Percentiles rank a stretch among this genome's conserved stretches.
These are phyloP conservation scores for Teratosphaeria gauchensis DNA, from an alignment of 2,329 filamentous ascomycete species.

Conservation along the genomic window DNA sequence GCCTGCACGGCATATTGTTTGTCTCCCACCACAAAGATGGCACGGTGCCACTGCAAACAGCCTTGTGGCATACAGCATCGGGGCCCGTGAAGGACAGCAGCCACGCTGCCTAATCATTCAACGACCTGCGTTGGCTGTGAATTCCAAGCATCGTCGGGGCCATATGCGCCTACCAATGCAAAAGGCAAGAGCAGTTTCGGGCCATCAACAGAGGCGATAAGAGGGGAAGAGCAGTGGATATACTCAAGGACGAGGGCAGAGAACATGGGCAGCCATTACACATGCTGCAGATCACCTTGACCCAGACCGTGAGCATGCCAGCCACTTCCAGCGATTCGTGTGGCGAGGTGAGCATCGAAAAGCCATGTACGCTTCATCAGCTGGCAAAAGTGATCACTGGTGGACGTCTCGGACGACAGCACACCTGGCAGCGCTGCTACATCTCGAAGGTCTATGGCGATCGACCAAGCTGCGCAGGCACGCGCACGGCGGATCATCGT, in stretches of 20 bases:
- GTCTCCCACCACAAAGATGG: not conserved
- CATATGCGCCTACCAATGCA: not conserved
- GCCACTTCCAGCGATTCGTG: not conserved
- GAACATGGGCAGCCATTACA: not conserved
- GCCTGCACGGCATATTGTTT: not conserved
- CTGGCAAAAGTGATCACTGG: not conserved
- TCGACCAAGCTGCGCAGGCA: not conserved
- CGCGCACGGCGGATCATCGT: not conserved
- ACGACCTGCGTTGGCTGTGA: not conserved
- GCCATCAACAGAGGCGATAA: not conserved
- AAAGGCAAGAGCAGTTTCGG: not conserved
- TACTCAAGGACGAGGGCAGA: not conserved
- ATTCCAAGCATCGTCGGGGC: not conserved
- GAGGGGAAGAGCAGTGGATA: not conserved
- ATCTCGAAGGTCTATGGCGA: not conserved
- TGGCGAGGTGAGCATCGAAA: not conserved
- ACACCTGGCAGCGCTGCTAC: not conserved
- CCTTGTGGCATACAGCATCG: not conserved
- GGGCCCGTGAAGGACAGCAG: not conserved
- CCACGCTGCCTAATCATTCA: not conserved
- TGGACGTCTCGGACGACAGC: not conserved
- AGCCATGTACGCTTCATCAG: not conserved
- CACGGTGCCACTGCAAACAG: not conserved
- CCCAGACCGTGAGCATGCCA: not conserved
- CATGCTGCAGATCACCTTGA: not conserved